Evolutionary conservation across 768 basidiomycete genomes (phyloP), one percentile per base, ranked within the genome.

Genomic region (Steccherinum ochraceum): DNA sequence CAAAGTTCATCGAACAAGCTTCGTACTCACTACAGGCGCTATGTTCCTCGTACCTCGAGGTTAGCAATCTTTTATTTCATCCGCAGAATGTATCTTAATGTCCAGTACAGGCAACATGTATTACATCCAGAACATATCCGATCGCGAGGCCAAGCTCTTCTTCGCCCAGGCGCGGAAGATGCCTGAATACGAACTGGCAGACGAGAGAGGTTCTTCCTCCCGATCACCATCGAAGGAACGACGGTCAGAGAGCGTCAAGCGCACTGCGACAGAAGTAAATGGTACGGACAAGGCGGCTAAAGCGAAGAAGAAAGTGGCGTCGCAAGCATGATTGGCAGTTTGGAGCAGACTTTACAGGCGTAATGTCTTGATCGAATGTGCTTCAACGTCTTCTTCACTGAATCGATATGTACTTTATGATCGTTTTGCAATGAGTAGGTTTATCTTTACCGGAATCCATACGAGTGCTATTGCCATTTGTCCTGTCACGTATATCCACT

Each of bases 11-110:
- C 74, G 86, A 27, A 86, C 84, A 2, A 81, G 77, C 42, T 85
- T 90, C 61, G 69, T 93, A 48, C 76, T 98, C 40, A 76, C 86
- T 12, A 76, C 84, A 1, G 92, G 93, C 12, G 91, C 86, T 11
- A 87, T 85, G 77, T 93, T 94, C 64, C 76, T 94, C 61, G 85
- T 96, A 19, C 94, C 94, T 1, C 77, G 93, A 73, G 93, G 93
- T 88, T 30, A 24, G 57, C n/a, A 20, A 16, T 35, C 21, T 20
- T 40, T n/a, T 13, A n/a, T 46, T 18, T 5, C 23, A 40, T 35
- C 13, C 10, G 13, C 4, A 20, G 18, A n/a, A n/a, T 19, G 45
- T 24, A 41, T 18, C 21, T 19, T 21, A 4, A 39, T 21, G 25
- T 12, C 4, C 13, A 1, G 10, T 54, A 1, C 57, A 93, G 93